Conservation (phyloP, 768 basidiomycete genomes). For the Phanerochaete carnosa region DNA sequence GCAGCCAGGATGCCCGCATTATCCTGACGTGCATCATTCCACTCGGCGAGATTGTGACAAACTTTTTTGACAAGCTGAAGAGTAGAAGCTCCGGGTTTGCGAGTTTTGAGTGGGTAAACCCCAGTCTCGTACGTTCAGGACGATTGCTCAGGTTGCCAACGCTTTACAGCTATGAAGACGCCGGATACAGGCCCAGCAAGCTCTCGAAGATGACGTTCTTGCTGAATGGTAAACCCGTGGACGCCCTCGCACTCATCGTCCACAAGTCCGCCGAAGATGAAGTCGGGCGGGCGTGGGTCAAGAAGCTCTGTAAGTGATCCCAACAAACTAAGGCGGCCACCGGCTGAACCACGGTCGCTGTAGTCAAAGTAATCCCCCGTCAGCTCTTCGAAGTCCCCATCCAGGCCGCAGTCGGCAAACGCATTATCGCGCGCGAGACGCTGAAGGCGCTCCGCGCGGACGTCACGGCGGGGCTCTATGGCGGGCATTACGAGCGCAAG, state of each 20-base stretch:
- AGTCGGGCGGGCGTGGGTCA: slow-evolving; percentile 82
- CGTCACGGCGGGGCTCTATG: slow-evolving; percentile 92
- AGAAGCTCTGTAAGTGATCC: slow-evolving; percentile 77
- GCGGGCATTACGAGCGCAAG: slow-evolving; percentile 93
- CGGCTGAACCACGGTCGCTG: neutral
- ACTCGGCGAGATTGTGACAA: slow-evolving; percentile 87
- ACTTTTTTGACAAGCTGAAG: slow-evolving; percentile 95
- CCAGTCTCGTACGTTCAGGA: neutral
- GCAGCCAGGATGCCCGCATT: slow-evolving; percentile 54
- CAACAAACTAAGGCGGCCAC: neutral
- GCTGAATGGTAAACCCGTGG: slow-evolving; percentile 85
- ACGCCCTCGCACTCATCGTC: slow-evolving; percentile 90
- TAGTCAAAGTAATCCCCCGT: slow-evolving; percentile 88
- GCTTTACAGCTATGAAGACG: slow-evolving; percentile 81
- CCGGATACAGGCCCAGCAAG: slow-evolving; percentile 79
- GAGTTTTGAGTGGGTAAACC: slow-evolving; percentile 74
- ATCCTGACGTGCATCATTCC: slow-evolving; percentile 85
- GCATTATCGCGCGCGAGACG: slow-evolving; percentile 86
- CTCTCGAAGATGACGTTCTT: slow-evolving; percentile 92
- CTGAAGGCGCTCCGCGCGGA: slow-evolving; percentile 84
- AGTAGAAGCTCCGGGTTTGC: slow-evolving; percentile 89
- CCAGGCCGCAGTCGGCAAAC: slow-evolving; percentile 86
- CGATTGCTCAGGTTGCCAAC: neutral
- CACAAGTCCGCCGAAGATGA: slow-evolving; percentile 76
- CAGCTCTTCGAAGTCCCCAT: slow-evolving; percentile 95